Evolutionary conservation across 2,329 filamentous ascomycete genomes (phyloP), one percentile per base, ranked within the genome.

Genomic region (Septoria petroselini): DNA sequence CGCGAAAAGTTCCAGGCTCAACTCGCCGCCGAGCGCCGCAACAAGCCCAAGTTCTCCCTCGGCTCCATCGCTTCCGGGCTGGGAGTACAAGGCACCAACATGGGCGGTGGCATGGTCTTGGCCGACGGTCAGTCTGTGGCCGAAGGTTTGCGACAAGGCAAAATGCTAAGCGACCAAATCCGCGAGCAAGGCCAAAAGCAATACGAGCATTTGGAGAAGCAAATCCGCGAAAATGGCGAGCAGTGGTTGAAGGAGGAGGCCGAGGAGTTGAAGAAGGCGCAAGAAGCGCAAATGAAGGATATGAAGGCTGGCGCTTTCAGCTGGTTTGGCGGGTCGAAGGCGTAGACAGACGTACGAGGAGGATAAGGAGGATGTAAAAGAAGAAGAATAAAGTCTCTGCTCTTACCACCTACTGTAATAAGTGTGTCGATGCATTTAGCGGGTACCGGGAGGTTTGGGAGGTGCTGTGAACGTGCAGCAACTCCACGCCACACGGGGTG

Each of bases 241-340:
- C 89, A 91, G 73, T 96, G 91, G 88, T 77, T 98, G 61, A 91
- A 91, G 76, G 91, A 97, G 70, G 91, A 95, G 77, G 86, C 87
- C 35, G 84, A 84, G 41, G 81, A 88, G 67, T 85, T 91, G 74
- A 91, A 96, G 76, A 91, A 89, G 76, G 78, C 84, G 56, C 87
- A 91, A 70, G 87, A 95, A 65, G 90, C 95, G 71, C 85, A 86
- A 62, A 91, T 95, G 85, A 87, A 86, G 72, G 88, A 81, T 65
- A 95, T 95, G 88, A 93, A 91, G 80, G 81, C 79, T 51, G 85
- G 84, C 21, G 83, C 93, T 63, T 76, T 78, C 30, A 76, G 81
- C 41, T 73, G 75, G 65, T 76, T 80, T 56, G 63, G 68, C 3
- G 64, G 63, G 41, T 59, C 58, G 48, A 59, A 61, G 50, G 48